Conservation (phyloP, 2,329 filamentous ascomycete genomes). For the Fusarium mexicanum region DNA sequence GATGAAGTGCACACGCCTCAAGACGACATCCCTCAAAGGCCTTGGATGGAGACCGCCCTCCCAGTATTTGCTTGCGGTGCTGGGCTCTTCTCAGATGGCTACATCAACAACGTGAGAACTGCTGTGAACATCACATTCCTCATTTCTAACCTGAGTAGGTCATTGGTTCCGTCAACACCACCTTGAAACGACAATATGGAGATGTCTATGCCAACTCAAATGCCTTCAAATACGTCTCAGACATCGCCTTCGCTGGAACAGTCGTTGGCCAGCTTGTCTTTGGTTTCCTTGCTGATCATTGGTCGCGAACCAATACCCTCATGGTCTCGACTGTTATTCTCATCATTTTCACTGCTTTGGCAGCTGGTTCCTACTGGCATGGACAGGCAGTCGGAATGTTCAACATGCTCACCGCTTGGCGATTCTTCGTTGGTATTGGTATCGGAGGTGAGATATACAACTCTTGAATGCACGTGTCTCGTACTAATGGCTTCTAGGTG, state of each 20-base stretch:
- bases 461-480: accelerated
- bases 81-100: constrained; percentile 90
- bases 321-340: constrained; percentile 84
- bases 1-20: constrained; percentile 1
- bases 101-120: constrained; percentile 79
- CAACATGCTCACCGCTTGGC: constrained; percentile 79
- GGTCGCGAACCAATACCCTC: constrained; percentile 84
- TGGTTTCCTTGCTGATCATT: constrained; percentile 83
- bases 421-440: constrained; percentile 84
- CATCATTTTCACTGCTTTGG: constrained; percentile 83
- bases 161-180: constrained; percentile 87
- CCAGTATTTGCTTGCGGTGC: constrained; percentile 90
- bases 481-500: constrained; percentile 53
- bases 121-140: not conserved
- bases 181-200: constrained; percentile 75
- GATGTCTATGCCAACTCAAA: constrained; percentile 73
- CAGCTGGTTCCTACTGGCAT: constrained; percentile 78
- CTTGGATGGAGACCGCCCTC: constrained; percentile 47
- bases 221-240: constrained; percentile 78
- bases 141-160: constrained; percentile 60
- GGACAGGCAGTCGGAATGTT: constrained; percentile 78
- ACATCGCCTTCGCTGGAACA: constrained; percentile 88
- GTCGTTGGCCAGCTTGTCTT: constrained; percentile 85
- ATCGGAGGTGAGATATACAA: constrained; percentile 67
- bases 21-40: constrained; percentile 8